A percentile compares a stretch with the other conserved stretches of the same genome.
These are phyloP conservation scores for Solanum neorickii DNA, from an alignment of 257 asterid genomes.

Conservation along the genomic window DNA sequence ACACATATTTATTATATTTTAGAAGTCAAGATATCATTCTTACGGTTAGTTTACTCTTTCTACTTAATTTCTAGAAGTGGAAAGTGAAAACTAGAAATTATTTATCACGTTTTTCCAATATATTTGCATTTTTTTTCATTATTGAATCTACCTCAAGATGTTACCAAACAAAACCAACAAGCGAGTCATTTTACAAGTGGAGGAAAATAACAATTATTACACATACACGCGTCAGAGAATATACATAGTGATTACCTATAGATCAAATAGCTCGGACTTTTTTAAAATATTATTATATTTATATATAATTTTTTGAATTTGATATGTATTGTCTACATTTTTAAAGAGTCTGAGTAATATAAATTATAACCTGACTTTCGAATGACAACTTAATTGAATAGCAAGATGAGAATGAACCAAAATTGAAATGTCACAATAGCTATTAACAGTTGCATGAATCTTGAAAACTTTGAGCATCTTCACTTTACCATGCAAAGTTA, in stretches of 20 bases:
- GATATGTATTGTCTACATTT: accelerated
- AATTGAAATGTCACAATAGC: constrained; percentile 2
- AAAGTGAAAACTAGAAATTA: not conserved
- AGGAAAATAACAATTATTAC: not conserved
- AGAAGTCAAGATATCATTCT: not conserved
- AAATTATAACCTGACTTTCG: constrained; percentile 1
- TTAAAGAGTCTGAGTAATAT: not conserved
- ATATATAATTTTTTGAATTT: accelerated
- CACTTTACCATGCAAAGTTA: constrained; percentile 11
- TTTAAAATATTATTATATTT: not conserved
- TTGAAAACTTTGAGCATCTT: constrained; percentile 1
- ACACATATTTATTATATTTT: not conserved
- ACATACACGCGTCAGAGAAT: not conserved
- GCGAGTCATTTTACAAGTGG: not conserved
- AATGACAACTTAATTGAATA: not conserved
- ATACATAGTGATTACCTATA: not conserved
- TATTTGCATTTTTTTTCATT: not conserved
- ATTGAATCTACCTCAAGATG: not conserved
- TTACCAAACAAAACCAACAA: not conserved
- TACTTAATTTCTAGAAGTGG: not conserved
- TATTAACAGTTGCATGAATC: constrained; percentile 6
- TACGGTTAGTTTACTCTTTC: not conserved
- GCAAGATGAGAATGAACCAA: not conserved
- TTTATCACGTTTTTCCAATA: not conserved
- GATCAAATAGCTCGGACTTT: no score